Evolutionary conservation across 2,329 filamentous ascomycete genomes (phyloP), one percentile per base, ranked within the genome.

Genomic region (Penicillium nordicum): DNA sequence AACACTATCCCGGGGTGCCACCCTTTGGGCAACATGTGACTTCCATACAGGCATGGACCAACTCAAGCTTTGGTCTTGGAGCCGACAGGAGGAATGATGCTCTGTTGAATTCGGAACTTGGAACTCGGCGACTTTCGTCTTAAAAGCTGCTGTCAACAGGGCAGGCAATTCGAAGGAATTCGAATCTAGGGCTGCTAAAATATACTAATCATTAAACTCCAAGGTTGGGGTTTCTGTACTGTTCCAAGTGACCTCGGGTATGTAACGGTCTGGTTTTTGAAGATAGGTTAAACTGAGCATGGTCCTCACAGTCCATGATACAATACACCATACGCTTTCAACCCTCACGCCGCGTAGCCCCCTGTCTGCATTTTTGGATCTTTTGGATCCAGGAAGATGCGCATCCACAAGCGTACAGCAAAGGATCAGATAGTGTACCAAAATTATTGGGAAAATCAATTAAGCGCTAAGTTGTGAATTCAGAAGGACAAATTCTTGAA

Each of bases 1-100:
- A 76, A 76, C 2, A 76, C 65, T 16, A 70, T 68, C 0, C 76
- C 76, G 0, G 68, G 73, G 62, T 78, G 74, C 75, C 75, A 78
- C 11, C 76, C 76, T 38, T 61, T 64, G 0, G 68, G 65, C 2
- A 79, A 68, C 48, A 79, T 67, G 37, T 78, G 65, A 2, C 61
- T 50, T 1, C 74, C 78, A 53, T 75, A 63, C 4, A 80, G 64
- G 11, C 65, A 73, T 8, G 70, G 59, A 0, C 74, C 75, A 21
- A 73, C 69, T 7, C 75, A 67, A 11, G 75, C 75, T 0, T 74
- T 74, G 14, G 70, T 67, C 58, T 80, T 75, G 18, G 64, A 5
- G 69, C 67, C 5, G 75, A 65, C 1, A 74, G 57, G 3, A 77
- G 65, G 38, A 78, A 68, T 6, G 69, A 60, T 16, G 1, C 49